Conservation (phyloP, 768 basidiomycete genomes). For the Hydnomerulius pinastri region DNA sequence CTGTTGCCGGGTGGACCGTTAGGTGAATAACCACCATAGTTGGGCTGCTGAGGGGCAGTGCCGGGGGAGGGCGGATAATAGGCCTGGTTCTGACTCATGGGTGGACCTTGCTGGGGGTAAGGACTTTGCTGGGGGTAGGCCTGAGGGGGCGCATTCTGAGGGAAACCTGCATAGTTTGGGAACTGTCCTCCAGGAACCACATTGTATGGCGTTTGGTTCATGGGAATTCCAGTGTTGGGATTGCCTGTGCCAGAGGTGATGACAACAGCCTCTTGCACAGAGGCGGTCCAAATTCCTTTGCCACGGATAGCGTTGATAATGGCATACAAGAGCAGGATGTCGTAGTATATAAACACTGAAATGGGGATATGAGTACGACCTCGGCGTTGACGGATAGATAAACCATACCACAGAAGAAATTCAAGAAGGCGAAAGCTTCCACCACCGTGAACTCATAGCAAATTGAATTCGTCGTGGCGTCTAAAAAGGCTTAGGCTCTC, state of each 20-base stretch:
- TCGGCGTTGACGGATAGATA: background rate
- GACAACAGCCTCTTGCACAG: constrained; percentile 19
- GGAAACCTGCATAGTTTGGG: constrained; percentile 3
- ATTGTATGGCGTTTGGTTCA: constrained; percentile 11
- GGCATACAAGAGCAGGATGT: constrained; percentile 21
- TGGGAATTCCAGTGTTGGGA: background rate
- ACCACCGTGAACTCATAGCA: constrained; percentile 22
- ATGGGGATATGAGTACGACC: background rate
- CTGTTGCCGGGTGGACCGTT: background rate
- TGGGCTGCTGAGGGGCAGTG: constrained; percentile 1
- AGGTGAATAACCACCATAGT: constrained; percentile 8
- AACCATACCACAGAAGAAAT: constrained; percentile 26
- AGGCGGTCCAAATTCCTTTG: constrained; percentile 24
- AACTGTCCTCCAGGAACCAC: constrained; percentile 7
- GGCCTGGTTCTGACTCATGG: constrained; percentile 2
- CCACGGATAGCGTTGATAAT: constrained; percentile 24
- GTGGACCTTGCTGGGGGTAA: background rate
- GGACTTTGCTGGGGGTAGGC: constrained; percentile 9
- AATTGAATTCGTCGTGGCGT: constrained; percentile 5
- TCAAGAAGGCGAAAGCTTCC: constrained; percentile 22
- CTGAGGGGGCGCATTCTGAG: background rate
- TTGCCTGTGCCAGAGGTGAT: background rate
- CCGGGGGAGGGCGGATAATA: background rate
- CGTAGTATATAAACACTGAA: constrained; percentile 28
- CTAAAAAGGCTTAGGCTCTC: constrained; percentile 6